Conservation (phyloP, 1,139 yeast genomes). For the Suhomyces maxii region DNA sequence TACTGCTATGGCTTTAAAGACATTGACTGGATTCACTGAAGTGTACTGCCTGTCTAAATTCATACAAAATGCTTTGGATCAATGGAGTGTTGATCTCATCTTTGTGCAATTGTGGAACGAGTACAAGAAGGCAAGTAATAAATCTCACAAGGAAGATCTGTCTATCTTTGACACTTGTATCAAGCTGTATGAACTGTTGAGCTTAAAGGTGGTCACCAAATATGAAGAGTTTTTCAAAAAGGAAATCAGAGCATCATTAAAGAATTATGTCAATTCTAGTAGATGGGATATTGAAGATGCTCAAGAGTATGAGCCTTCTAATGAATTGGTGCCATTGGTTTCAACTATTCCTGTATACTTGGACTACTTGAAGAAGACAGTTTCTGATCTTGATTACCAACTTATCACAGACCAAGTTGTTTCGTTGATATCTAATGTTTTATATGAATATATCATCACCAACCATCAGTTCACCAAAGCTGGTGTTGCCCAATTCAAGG, state of each 20-base stretch:
- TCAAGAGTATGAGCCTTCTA: conserved; percentile 25
- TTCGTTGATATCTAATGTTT: conserved; percentile 45
- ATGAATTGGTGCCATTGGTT: conserved; percentile 37
- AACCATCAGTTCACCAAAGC: conserved; percentile 57
- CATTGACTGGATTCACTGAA: conserved; percentile 57
- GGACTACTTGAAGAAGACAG: conserved; percentile 29
- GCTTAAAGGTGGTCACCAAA: conserved; percentile 37
- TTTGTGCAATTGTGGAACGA: conserved; percentile 63
- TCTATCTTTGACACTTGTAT: conserved; percentile 60
- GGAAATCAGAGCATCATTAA: conserved; percentile 51
- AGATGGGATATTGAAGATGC: conserved; percentile 35
- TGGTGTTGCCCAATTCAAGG: conserved; percentile 59
- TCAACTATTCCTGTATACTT: conserved; percentile 37
- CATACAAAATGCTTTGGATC: conserved; percentile 50
- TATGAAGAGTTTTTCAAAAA: conserved; percentile 48
- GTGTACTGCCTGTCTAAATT: conserved; percentile 62
- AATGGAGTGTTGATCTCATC: conserved; percentile 66
- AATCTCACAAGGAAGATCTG: conserved; percentile 18
- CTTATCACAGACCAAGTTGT: conserved; percentile 41
- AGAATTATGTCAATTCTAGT: conserved; percentile 49
- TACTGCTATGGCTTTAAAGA: conserved; percentile 41
- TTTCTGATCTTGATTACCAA: conserved; percentile 32
- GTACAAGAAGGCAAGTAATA: conserved; percentile 31
- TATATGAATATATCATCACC: conserved; percentile 60
- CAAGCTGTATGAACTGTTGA: conserved; percentile 45